Evolutionary conservation across 495 filamentous ascomycete species (phyloP), one percentile per base, ranked within the genome.

Genomic region (Penicillium longicatenatum): DNA sequence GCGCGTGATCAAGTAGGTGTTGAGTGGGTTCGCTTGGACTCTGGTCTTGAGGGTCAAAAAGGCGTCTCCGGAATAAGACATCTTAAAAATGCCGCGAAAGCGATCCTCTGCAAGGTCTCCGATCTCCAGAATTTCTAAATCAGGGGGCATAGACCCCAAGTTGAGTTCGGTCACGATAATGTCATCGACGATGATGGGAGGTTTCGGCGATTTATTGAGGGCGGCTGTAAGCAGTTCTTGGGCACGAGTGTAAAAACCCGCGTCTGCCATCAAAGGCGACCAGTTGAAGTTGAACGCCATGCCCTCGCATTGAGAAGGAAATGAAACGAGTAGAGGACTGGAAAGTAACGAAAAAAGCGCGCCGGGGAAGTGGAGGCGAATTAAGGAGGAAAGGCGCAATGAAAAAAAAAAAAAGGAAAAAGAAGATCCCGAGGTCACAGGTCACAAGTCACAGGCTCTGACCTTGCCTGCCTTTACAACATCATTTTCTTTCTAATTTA

Each of bases 241-340:
- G 50, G 94, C 94, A 66, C 92, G 86, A 66, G 86, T 84, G 74
- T 95, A 95, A 78, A 95, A 95, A 57, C 76, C 74, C 70, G 91
- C 92, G 79, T 97, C 91, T 64, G 93, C 93, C 75, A 93, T 92
- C 63, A 98, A 84, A 69, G 94, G 94, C 83, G 92, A 96, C 94
- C 94, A 98, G 92, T 98, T 98, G 90, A 98, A 98, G 81, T 97
- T 97, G 86, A 98, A 98, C 60, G 94, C 93, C 94, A 98, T 98
- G 62, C 63, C 70, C 58, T 65, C 35, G 68, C 72, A 73, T 75
- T 60, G 68, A 70, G 65, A 67, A 59, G 46, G 46, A 58, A 41
- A 26, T 30, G 26, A 33, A 33, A 21, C 37, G 19, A 46, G n/a
- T 9, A 22, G 6, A 54, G n/a, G 16, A 46, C 9, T 16, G 20